Percentiles rank a stretch among this genome's conserved stretches.
phyloP scores from a whole-genome alignment of 495 filamentous ascomycete species.

The Hypoxylon lienhwacheense region DNA sequence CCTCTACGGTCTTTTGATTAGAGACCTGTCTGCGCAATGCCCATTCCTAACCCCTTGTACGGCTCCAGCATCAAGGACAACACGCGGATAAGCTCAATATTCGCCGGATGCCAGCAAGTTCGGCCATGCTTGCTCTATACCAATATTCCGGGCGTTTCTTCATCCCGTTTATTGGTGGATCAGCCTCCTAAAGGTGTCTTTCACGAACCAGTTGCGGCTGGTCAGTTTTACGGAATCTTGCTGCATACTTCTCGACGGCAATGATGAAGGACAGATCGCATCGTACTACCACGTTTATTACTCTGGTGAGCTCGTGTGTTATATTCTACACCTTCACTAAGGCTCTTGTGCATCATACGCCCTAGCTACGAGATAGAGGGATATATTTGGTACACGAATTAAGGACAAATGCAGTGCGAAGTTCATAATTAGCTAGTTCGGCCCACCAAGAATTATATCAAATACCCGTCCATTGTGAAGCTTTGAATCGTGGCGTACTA shows the following conservation, averaged over 20 bases:
- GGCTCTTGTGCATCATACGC: too few relatives aligned
- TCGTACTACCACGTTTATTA: background rate
- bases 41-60: background rate
- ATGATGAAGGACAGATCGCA: background rate
- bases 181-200: background rate
- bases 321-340: too few relatives aligned
- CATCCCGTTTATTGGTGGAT: slow-evolving; percentile 13
- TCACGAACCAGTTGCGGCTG: background rate
- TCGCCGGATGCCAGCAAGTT: background rate
- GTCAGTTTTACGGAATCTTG: background rate
- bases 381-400: too few relatives aligned
- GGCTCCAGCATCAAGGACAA: background rate
- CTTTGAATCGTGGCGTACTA: too few relatives aligned
- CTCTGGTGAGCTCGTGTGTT: too few relatives aligned
- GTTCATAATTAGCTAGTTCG: too few relatives aligned
- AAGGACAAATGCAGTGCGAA: too few relatives aligned
- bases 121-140: background rate
- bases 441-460: too few relatives aligned
- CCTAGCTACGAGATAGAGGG: too few relatives aligned
- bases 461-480: too few relatives aligned
- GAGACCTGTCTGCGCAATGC: background rate
- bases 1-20: background rate
- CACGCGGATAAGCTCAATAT: background rate
- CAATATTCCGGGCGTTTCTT: background rate
- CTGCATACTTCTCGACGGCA: too few relatives aligned